Conservation (phyloP, 768 basidiomycete species). For the Crucibulum laeve region DNA sequence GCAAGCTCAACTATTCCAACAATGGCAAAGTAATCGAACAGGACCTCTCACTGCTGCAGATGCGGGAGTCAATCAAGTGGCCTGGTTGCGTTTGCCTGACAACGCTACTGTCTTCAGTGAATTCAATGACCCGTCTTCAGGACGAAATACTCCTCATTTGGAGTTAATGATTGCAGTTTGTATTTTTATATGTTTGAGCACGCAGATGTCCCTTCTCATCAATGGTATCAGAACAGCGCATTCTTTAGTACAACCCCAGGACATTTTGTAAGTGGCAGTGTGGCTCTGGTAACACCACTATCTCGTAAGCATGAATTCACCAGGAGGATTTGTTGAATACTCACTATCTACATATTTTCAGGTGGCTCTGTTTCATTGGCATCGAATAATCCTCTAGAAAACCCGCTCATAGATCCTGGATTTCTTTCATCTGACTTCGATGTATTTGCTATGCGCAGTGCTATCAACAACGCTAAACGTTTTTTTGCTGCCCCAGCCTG, state of each 20-base stretch:
- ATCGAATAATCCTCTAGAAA: not conserved
- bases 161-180: slow-evolving; percentile 18
- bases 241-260: not conserved
- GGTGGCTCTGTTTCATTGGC: not conserved
- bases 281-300: not conserved
- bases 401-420: slow-evolving; percentile 34
- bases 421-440: slow-evolving; percentile 31
- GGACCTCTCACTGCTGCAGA: slow-evolving; percentile 13
- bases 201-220: no score
- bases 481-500: slow-evolving; percentile 22
- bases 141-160: slow-evolving; percentile 15
- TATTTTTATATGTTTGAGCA: not conserved
- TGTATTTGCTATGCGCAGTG: slow-evolving; percentile 19
- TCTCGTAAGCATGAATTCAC: not conserved
- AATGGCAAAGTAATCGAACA: slow-evolving; percentile 13
- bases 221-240: not conserved
- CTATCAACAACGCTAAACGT: slow-evolving; percentile 14
- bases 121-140: slow-evolving; percentile 18
- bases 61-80: slow-evolving; percentile 12
- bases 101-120: slow-evolving; percentile 10
- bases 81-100: slow-evolving; percentile 15
- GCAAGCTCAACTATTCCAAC: slow-evolving; percentile 3
- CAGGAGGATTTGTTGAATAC: not conserved
- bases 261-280: not conserved
- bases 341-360: not conserved